Base-by-base conservation (phyloP, 257 asterid species). In the Rhazya stricta region DNA sequence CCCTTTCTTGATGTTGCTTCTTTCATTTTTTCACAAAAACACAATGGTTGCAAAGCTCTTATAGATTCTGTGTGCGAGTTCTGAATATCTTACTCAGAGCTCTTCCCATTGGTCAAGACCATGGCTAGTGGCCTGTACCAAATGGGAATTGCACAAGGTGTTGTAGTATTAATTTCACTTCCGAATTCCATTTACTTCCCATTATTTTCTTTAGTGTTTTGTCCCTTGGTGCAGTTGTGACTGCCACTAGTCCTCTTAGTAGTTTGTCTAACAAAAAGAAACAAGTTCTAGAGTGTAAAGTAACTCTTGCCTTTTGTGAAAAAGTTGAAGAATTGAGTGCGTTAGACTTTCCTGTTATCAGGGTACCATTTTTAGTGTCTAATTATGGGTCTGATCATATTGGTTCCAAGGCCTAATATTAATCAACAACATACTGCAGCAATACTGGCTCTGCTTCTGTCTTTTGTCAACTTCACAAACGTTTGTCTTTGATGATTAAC, bases 181-280 rank as follows among this genome's bases (percentile, higher is more conserved):
- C 93, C 95, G 9, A 92, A 89, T 84, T 90, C 92, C 30, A 76
- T 92, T 71, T 83, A 70, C 85, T 92, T 74, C 97, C 97, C 7
- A 65, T 90, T 4, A n/a, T 90, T 73, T 74, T 90, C 73, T 80
- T 92, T 82, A 91, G 87, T 57, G 81, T 87, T 86, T 77, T 92
- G 82, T 79, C 91, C 62, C n/a, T 89, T 32, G 96, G 97, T 63
- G 97, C 91, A 29, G 46, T 89, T 61, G 91, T 77, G 1, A 88
- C 93, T 12, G 78, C 91, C 58, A 85, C 87, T 88, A 92, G 89
- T 70, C 95, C 95, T 29, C 69, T 87, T 39, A 90, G 93, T 72
- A 90, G 75, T 77, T 67, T 83, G 80, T 72, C 68, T 12, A 95
- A 92, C 89, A 77, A 90, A 13, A 87, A 80, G 61, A 89, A 74